Evolutionary conservation across 2,329 filamentous ascomycete species (phyloP).

Genomic region (Colletotrichum chlorophyti): DNA sequence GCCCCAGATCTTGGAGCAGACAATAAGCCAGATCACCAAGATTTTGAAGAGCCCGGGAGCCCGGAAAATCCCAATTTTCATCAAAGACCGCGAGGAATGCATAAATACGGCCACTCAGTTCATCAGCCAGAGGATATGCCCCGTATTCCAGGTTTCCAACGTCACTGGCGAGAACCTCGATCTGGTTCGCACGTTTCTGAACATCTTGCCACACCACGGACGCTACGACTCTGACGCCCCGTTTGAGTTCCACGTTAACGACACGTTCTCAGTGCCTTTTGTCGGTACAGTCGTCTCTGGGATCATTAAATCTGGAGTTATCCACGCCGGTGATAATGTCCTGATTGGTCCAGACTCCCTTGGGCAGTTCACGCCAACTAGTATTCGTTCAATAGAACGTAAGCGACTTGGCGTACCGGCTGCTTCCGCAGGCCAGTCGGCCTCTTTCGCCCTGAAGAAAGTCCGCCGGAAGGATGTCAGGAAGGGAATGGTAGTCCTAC

Average conservation of each 20-base stretch:
- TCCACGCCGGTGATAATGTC: conserved; percentile 89
- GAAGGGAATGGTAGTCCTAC: conserved; percentile 97
- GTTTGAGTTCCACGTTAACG: conserved; percentile 95
- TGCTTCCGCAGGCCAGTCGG: conserved; percentile 90
- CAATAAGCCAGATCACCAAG: conserved; percentile 86
- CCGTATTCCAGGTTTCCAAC: conserved; percentile 97
- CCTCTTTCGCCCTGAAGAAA: conserved; percentile 88
- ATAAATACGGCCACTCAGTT: conserved; percentile 97
- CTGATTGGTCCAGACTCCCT: conserved; percentile 89
- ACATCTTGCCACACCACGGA: conserved; percentile 93
- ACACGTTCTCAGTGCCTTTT: conserved; percentile 97
- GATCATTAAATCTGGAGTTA: conserved; percentile 85
- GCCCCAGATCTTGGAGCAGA: conserved; percentile 92
- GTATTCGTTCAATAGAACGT: conserved; percentile 89
- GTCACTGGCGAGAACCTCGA: conserved; percentile 93
- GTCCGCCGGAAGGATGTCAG: conserved; percentile 90
- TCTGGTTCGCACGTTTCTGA: conserved; percentile 89
- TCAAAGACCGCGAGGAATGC: conserved; percentile 89
- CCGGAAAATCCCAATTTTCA: conserved; percentile 93
- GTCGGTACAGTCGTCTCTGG: conserved; percentile 96
- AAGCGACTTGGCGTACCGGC: conserved; percentile 90
- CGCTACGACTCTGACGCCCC: conserved; percentile 88
- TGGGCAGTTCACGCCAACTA: conserved; percentile 87
- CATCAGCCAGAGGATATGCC: conserved; percentile 92
- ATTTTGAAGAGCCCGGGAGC: conserved; percentile 95